phyloP scores from a whole-genome alignment of 352 stramenopile species.

The Pythium utonaiense region DNA sequence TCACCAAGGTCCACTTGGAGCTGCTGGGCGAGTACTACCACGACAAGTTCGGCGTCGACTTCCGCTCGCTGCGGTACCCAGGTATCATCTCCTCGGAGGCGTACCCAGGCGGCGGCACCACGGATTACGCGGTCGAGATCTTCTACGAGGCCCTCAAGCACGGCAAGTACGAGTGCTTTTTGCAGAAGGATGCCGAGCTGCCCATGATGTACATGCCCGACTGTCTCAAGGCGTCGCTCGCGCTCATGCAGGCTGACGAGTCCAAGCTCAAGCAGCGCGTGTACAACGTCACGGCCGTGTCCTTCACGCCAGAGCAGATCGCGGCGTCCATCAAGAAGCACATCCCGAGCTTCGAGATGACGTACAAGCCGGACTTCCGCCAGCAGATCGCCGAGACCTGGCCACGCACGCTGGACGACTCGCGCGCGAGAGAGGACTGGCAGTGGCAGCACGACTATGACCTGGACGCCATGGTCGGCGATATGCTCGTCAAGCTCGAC shows the following conservation, averaged over 20 bases:
- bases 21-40: slow-evolving; percentile 92
- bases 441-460: slow-evolving; percentile 88
- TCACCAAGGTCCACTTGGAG: slow-evolving; percentile 92
- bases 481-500: slow-evolving; percentile 88
- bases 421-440: slow-evolving; percentile 80
- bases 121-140: slow-evolving; percentile 92
- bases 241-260: slow-evolving; percentile 70
- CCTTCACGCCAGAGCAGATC: slow-evolving; percentile 86
- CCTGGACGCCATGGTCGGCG: slow-evolving; percentile 84
- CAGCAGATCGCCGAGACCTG: slow-evolving; percentile 91
- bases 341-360: slow-evolving; percentile 85
- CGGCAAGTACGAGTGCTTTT: slow-evolving; percentile 88
- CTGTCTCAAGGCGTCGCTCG: slow-evolving; percentile 83
- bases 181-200: slow-evolving; percentile 71
- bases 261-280: slow-evolving; percentile 76
- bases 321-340: slow-evolving; percentile 82
- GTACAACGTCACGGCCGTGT: slow-evolving; percentile 91
- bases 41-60: slow-evolving; percentile 90
- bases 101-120: slow-evolving; percentile 79
- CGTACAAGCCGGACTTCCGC: slow-evolving; percentile 87
- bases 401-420: slow-evolving; percentile 86
- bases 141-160: slow-evolving; percentile 90
- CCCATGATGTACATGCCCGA: slow-evolving; percentile 96
- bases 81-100: slow-evolving; percentile 89
- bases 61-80: slow-evolving; percentile 89